Evolutionary conservation across 495 filamentous ascomycete species (phyloP), one percentile per base, ranked within the genome.

Genomic region (Cenococcum geophilum): DNA sequence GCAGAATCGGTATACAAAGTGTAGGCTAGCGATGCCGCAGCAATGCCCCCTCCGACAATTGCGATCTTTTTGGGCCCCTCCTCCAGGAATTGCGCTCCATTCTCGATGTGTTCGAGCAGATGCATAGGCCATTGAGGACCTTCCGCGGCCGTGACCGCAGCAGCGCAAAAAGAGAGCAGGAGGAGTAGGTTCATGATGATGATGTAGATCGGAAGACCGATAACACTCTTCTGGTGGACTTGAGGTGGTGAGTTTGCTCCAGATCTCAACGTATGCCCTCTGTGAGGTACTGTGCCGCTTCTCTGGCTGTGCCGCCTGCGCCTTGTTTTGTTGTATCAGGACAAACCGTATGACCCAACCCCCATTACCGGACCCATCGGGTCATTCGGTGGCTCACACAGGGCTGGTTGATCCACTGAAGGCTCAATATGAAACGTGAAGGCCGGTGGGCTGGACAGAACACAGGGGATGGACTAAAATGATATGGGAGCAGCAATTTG

Each of bases 41-140:
- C 14, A 21, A 51, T 51, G 11, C 48, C 48, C 23, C 48, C 48
- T 21, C 48, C 48, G 21, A 51, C 48, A 51, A 51, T 51, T 21
- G 48, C 48, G 18, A 51, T 51, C 11, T 21, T 51, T 22, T 51
- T 51, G 48, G 16, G 48, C 48, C 48, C 48, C 16, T 51, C 48
- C 48, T 51, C 16, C n/a, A 14, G 45, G 45, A 18, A 10, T 49
- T 49, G 48, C 12, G 18, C 48, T 51, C 23, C 48, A 21, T 14
- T 51, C n/a, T n/a, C n/a, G 48, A 18, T 51, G 48, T 51, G 48
- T n/a, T n/a, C n/a, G n/a, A n/a, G n/a, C 48, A 51, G 48, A 21
- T 51, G 16, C 23, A 51, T 51, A 21, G 48, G 48, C 18, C 48
- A 20, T 21, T 51, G 48, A 51, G 48, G 16, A 14, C 18, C 48